These are phyloP conservation scores for Nicotiana benthamiana DNA, from an alignment of 257 asterid species.

Conservation along the genomic window DNA sequence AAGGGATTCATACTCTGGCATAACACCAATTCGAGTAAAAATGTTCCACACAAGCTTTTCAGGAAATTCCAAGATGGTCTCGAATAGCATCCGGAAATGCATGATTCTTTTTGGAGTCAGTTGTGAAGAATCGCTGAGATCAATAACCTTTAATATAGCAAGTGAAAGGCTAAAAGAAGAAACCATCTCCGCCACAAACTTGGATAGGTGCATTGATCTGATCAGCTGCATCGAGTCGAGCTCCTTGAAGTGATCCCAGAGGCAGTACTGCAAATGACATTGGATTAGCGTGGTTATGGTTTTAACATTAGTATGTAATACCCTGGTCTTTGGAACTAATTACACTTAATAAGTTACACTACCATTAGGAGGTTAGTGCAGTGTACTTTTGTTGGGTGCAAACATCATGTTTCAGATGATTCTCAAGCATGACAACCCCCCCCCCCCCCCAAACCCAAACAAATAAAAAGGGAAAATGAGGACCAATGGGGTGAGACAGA, in stretches of 20 bases:
- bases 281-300: not conserved
- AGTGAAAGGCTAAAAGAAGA: constrained; percentile 65
- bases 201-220: constrained; percentile 84
- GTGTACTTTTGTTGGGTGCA: not conserved
- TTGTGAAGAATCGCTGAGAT: constrained; percentile 39
- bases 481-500: not conserved
- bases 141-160: constrained; percentile 68
- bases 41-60: constrained; percentile 71
- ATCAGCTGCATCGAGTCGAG: constrained; percentile 66
- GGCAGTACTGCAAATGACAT: constrained; percentile 49
- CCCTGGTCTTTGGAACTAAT: not conserved
- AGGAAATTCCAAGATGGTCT: constrained; percentile 54
- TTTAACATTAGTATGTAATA: not conserved
- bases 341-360: not conserved
- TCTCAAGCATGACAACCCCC: not conserved
- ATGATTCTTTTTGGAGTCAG: constrained; percentile 62
- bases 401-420: not conserved
- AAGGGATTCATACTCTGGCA: constrained; percentile 40
- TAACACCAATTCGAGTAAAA: constrained; percentile 69
- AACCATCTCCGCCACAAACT: constrained; percentile 72
- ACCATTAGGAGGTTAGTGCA: not conserved
- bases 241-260: constrained; percentile 96
- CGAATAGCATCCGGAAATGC: constrained; percentile 87
- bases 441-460: no score
- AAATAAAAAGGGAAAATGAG: not conserved